Percentiles rank a stretch among this genome's conserved stretches.
These are phyloP conservation scores for Strobilomyces confusus DNA, from an alignment of 768 basidiomycete genomes.

Conservation along the genomic window DNA sequence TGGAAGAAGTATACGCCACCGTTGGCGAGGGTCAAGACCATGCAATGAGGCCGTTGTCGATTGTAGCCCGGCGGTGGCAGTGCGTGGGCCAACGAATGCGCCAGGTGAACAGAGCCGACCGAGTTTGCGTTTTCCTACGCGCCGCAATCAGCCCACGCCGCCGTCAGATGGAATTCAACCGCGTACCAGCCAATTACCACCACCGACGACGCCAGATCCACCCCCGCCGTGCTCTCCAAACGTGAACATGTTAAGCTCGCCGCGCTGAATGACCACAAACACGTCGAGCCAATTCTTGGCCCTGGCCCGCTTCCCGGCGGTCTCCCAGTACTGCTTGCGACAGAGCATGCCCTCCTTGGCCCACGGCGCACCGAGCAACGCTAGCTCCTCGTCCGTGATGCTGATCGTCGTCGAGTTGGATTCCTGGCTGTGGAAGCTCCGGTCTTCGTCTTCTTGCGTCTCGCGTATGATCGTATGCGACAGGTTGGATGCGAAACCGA, in stretches of 20 bases:
- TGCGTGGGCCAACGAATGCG: conserved; percentile 84
- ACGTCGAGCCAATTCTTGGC: conserved; percentile 92
- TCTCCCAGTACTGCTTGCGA: conserved; percentile 94
- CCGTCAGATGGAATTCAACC: background rate
- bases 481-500: conserved; percentile 96
- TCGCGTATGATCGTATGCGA: conserved; percentile 96
- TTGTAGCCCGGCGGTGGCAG: conserved; percentile 92
- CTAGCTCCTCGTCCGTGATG: conserved; percentile 93
- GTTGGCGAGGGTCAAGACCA: conserved; percentile 85
- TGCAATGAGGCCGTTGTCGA: conserved; percentile 86
- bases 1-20: conserved; percentile 98
- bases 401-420: conserved; percentile 73
- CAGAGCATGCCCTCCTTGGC: conserved; percentile 97
- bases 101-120: conserved; percentile 78
- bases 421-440: conserved; percentile 60
- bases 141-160: conserved; percentile 6
- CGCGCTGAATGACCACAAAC: conserved; percentile 94
- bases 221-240: conserved; percentile 78
- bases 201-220: conserved; percentile 70
- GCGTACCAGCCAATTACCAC: conserved; percentile 97
- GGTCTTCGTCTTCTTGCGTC: conserved; percentile 81
- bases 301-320: conserved; percentile 74
- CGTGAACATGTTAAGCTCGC: conserved; percentile 92
- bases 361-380: conserved; percentile 94
- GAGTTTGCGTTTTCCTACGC: conserved; percentile 77